A percentile compares a stretch with the other conserved stretches of the same genome.
These are phyloP conservation scores for Crithidia sp. DNA, from an alignment of 208 protist species.

Conservation along the genomic window DNA sequence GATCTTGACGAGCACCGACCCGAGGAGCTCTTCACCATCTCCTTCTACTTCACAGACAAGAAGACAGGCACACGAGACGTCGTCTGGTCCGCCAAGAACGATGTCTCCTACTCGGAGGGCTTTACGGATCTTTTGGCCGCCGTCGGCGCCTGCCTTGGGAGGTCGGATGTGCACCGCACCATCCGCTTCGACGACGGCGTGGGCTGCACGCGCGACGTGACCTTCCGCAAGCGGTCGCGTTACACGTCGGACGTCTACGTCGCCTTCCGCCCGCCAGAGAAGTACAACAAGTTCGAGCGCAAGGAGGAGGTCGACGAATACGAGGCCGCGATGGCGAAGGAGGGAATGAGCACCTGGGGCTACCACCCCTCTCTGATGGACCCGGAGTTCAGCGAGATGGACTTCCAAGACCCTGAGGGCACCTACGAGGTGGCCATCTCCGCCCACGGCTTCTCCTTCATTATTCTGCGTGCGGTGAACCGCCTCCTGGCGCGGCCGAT, in stretches of 20 bases:
- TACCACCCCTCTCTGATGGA: conserved; percentile 88
- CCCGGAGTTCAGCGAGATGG: conserved; percentile 80
- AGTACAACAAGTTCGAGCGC: conserved; percentile 84
- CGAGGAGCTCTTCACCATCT: conserved; percentile 88
- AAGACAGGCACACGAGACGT: conserved; percentile 72
- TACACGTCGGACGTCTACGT: conserved; percentile 88
- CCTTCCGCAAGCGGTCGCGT: conserved; percentile 81
- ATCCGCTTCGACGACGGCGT: conserved; percentile 89
- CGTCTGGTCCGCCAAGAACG: conserved; percentile 81
- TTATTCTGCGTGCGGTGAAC: conserved; percentile 72
- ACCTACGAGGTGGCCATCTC: conserved; percentile 85
- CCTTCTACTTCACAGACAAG: conserved; percentile 85
- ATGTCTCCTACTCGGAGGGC: conserved; percentile 84
- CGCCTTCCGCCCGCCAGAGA: conserved; percentile 78
- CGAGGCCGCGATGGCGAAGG: conserved; percentile 61
- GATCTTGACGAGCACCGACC: conserved; percentile 87
- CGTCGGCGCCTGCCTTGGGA: conserved; percentile 79
- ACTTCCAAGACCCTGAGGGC: conserved; percentile 83
- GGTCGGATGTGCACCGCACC: conserved; percentile 86
- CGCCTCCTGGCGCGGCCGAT: conserved; percentile 77
- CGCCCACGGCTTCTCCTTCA: conserved; percentile 80
- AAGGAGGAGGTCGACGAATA: conserved; percentile 84
- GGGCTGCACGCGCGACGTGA: conserved; percentile 74
- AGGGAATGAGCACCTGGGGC: conserved; percentile 88
- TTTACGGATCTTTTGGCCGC: conserved; percentile 88